Evolutionary conservation across 805 yeast species (phyloP), one percentile per base, ranked within the genome.

Genomic region (Metschnikowia dekortorum): DNA sequence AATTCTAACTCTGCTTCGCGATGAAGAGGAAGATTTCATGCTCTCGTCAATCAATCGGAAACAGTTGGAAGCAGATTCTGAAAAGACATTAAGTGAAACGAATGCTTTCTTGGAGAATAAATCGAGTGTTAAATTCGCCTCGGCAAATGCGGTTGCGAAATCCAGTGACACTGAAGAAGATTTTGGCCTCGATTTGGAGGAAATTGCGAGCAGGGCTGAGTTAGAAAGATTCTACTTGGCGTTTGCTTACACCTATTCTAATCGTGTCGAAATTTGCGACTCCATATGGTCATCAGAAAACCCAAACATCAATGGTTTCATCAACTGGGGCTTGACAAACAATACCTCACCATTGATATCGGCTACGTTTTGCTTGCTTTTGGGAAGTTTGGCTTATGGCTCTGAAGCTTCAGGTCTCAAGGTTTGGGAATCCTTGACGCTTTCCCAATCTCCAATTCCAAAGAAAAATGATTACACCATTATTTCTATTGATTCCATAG

Each of bases 241-340:
- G 2, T 74, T 89, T 51, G 84, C 84, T 39, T 87, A 79, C 62
- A 74, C 89, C 7, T 90, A 85, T 63, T 71, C 78, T 29, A 75
- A 79, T 14, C 74, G 96, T 50, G 81, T 84, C 0, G 76, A 77
- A 0, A 68, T 84, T 7, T 78, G 87, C 11, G 60, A 74, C 1
- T 67, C 70, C 10, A 86, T 88, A 61, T 91, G 96, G 96, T 52
- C 60, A 0, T 60, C 62, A 8, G 73, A 68, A 10, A 64, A 60
- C 18, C 79, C 85, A 11, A 83, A 83, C 50, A 73, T 89, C 1
- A 76, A 81, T 60, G 97, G 96, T 0, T 91, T 94, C 56, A 73
- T 92, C 38, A 81, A 80, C 49, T 94, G 98, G 98, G 95, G 96
- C 0, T 75, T 94, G 2, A 82, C 81, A 52, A 83, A 87, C 59